A percentile compares a stretch with the other conserved stretches of the same genome.
phyloP scores from a whole-genome alignment of 208 protist genomes.

The Novymonas esmeraldas region DNA sequence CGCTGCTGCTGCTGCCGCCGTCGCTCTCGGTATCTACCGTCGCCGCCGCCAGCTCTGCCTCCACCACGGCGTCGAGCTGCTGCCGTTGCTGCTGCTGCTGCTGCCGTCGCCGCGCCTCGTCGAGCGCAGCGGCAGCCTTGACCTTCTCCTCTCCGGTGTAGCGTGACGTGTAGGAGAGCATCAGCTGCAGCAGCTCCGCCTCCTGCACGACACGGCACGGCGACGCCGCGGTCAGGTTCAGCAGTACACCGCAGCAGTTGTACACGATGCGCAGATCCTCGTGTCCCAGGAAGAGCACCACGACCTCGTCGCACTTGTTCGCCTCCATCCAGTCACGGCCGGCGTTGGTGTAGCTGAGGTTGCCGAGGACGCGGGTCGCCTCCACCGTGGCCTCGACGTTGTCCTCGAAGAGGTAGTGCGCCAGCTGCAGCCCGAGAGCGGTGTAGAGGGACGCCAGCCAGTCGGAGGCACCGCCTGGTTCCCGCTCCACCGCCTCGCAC shows the following conservation, averaged over 20 bases:
- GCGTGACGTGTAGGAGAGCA: constrained; percentile 71
- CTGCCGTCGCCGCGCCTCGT: constrained; percentile 22
- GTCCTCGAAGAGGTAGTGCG: constrained; percentile 71
- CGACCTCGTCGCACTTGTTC: constrained; percentile 81
- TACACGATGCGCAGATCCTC: constrained; percentile 83
- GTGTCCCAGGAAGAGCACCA: constrained; percentile 76
- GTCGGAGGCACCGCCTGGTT: neutral
- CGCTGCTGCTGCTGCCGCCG: too few relatives aligned
- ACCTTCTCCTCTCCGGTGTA: constrained; percentile 59
- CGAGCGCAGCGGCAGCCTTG: constrained; percentile 30
- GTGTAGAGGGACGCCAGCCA: constrained; percentile 50
- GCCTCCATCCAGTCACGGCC: constrained; percentile 84
- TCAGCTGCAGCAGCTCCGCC: constrained; percentile 56
- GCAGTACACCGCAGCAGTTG: constrained; percentile 80
- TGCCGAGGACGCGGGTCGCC: constrained; percentile 74
- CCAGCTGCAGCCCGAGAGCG: constrained; percentile 57
- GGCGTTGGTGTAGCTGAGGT: constrained; percentile 81
- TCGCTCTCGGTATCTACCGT: too few relatives aligned
- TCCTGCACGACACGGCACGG: constrained; percentile 70
- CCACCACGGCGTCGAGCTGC: neutral
- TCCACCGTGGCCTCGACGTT: constrained; percentile 79
- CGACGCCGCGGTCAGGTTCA: constrained; percentile 79
- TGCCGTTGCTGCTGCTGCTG: neutral
- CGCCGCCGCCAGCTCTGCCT: constrained; percentile 21
- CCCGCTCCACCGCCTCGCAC: constrained; percentile 36